phyloP scores from a whole-genome alignment of 148 eudicot genomes.

The Vaccinium macrocarpon region DNA sequence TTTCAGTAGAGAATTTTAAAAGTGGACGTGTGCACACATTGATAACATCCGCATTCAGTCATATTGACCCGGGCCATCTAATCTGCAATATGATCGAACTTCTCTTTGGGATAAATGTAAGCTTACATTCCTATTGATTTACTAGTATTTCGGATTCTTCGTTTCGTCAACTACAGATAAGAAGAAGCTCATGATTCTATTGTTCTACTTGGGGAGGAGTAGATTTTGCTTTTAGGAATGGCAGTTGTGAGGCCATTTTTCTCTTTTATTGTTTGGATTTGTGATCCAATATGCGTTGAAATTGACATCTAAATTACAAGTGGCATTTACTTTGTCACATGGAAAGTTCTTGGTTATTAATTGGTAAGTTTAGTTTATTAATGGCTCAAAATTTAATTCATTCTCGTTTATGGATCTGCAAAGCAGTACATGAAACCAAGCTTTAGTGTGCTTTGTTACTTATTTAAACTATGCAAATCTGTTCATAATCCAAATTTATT shows the following conservation, averaged over 20 bases:
- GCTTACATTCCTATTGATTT: constrained; percentile 17
- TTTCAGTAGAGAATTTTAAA: constrained; percentile 66
- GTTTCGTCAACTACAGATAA: not conserved
- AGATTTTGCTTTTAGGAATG: not conserved
- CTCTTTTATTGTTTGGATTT: not conserved
- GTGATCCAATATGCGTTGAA: not conserved
- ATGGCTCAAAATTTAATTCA: not conserved
- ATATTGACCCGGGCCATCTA: constrained; percentile 52
- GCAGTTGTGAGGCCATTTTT: not conserved
- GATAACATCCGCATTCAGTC: constrained; percentile 87
- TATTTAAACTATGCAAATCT: not conserved
- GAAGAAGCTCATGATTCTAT: not conserved
- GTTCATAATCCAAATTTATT: not conserved
- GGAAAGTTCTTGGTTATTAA: not conserved
- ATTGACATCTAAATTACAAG: not conserved
- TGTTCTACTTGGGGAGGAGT: not conserved
- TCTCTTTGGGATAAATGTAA: constrained; percentile 69
- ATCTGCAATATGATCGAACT: constrained; percentile 79
- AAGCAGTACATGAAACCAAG: not conserved
- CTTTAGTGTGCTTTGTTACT: not conserved
- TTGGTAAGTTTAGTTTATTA: not conserved
- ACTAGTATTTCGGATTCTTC: not conserved
- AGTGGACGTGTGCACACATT: constrained; percentile 81
- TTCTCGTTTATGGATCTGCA: no score
- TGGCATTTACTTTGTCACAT: not conserved